Conservation (phyloP, 768 basidiomycete genomes). For the Pleurotus pulmonarius region DNA sequence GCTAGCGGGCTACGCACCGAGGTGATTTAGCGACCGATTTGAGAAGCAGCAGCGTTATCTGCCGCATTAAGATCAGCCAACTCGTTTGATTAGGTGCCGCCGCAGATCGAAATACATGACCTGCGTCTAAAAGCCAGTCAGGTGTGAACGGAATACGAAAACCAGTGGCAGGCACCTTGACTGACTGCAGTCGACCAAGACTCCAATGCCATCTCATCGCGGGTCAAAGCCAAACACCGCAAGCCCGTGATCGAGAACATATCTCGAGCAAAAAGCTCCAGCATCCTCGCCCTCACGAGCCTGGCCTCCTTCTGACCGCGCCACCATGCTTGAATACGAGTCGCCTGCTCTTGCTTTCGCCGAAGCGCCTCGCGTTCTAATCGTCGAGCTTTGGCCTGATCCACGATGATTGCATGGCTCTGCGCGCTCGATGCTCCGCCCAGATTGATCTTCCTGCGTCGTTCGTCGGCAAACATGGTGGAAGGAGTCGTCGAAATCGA, state of each 20-base stretch:
- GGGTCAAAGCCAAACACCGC: constrained; percentile 61
- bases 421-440: constrained; percentile 57
- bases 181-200: constrained; percentile 41
- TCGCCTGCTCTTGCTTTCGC: constrained; percentile 53
- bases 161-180: constrained; percentile 8
- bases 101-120: constrained; percentile 34
- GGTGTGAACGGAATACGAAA: too few relatives aligned
- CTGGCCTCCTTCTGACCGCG: constrained; percentile 43
- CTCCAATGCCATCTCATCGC: constrained; percentile 42
- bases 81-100: constrained; percentile 34
- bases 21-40: constrained; percentile 44
- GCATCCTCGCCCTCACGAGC: constrained; percentile 40
- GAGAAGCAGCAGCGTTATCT: constrained; percentile 45
- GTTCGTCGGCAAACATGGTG: constrained; percentile 50
- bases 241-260: constrained; percentile 51
- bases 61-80: constrained; percentile 62
- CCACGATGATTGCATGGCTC: constrained; percentile 54
- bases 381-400: constrained; percentile 58
- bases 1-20: constrained; percentile 34
- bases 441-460: constrained; percentile 68
- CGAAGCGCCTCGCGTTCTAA: constrained; percentile 54
- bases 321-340: constrained; percentile 70
- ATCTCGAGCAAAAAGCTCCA: constrained; percentile 47
- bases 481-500: background rate
- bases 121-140: constrained; percentile 20